A percentile compares a stretch with the other conserved stretches of the same genome.
Conservation (phyloP, 129 eudicot species). For the Gnaphalium uliginosum region DNA sequence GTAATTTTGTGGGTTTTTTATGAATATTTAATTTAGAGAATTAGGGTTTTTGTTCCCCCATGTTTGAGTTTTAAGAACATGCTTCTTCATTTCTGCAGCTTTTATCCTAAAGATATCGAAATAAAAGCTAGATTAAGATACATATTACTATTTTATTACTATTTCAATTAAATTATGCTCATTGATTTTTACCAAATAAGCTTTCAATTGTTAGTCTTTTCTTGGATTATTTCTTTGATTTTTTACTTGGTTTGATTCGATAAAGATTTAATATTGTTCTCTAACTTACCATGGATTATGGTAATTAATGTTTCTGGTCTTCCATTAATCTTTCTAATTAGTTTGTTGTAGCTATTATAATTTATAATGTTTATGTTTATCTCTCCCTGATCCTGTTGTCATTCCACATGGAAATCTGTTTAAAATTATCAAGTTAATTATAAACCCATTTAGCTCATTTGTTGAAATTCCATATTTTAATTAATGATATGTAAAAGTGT, state of each 20-base stretch:
- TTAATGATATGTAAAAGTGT: neutral
- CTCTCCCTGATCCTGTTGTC: constrained; percentile 3
- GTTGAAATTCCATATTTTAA: neutral
- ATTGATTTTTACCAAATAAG: neutral
- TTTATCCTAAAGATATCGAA: constrained; percentile 4
- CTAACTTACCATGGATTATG: neutral
- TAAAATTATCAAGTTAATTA: neutral
- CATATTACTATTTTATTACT: neutral
- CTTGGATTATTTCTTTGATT: neutral
- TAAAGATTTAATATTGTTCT: neutral
- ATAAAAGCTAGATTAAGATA: neutral
- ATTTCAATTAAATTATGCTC: neutral
- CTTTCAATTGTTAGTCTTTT: neutral
- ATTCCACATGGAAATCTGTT: constrained; percentile 10
- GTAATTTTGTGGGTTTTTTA: constrained; percentile 25
- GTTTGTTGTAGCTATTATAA: neutral
- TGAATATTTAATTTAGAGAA: constrained; percentile 22
- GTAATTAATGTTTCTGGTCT: neutral
- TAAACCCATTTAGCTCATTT: constrained; percentile 5
- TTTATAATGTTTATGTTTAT: neutral
- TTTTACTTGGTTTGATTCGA: neutral
- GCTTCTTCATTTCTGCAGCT: constrained; percentile 18
- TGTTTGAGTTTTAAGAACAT: constrained; percentile 32
- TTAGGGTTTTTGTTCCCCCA: constrained; percentile 27
- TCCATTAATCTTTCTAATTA: neutral